Conservation (phyloP, 441 rosid species). For the Capsella rubella region DNA sequence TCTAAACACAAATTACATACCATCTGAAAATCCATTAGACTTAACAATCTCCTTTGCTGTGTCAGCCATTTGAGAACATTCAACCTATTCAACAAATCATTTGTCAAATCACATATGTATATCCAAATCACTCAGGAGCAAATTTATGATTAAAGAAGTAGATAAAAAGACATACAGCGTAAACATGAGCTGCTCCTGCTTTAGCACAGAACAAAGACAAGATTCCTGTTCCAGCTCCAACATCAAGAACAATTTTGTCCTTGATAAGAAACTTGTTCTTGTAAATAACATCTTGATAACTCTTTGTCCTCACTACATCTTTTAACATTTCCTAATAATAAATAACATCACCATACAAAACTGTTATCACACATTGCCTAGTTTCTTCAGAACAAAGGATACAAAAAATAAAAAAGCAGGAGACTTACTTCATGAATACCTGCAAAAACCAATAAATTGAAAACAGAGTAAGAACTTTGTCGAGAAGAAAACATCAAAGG, state of each 20-base stretch:
- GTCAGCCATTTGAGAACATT: constrained; percentile 88
- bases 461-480: constrained; percentile 14
- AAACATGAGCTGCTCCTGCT: constrained; percentile 91
- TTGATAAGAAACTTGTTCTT: constrained; percentile 82
- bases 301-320: constrained; percentile 84
- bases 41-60: constrained; percentile 86
- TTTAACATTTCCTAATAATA: constrained; percentile 86
- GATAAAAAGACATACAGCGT: constrained; percentile 60
- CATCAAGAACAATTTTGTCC: constrained; percentile 85
- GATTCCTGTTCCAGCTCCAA: constrained; percentile 95
- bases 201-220: constrained; percentile 90
- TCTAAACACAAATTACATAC: constrained; percentile 42
- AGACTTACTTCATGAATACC: constrained; percentile 90
- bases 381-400: constrained; percentile 2
- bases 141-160: not conserved
- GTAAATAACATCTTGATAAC: constrained; percentile 86
- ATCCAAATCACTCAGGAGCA: not conserved
- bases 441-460: constrained; percentile 45
- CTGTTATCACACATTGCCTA: not conserved
- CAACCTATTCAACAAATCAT: constrained; percentile 54
- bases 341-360: not conserved
- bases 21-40: constrained; percentile 73
- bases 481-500: constrained; percentile 5
- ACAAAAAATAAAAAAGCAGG: constrained; percentile 20
- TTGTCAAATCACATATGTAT: not conserved